Evolutionary conservation across 164 flowering plant genomes (phyloP).

Genomic region (Stephania cephalantha): DNA sequence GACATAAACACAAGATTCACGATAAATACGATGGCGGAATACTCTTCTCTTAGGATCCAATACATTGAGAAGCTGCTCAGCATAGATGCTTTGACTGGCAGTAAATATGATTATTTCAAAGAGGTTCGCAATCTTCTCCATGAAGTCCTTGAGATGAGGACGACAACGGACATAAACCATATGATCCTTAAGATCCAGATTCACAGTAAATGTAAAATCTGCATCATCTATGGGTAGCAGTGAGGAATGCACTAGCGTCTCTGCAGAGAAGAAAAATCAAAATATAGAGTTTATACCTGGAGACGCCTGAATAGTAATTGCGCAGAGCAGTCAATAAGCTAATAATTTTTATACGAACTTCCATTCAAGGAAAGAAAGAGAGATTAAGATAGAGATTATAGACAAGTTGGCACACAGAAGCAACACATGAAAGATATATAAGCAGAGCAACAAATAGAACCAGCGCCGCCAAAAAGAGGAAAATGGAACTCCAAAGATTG

Average conservation of each 20-base stretch:
- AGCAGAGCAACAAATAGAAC: background rate
- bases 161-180: slow-evolving; percentile 79
- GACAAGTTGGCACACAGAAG: background rate
- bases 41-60: slow-evolving; percentile 78
- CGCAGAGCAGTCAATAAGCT: background rate
- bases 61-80: slow-evolving; percentile 83
- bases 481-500: background rate
- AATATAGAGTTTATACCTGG: background rate
- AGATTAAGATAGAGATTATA: too few species aligned
- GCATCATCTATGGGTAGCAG: slow-evolving; percentile 76
- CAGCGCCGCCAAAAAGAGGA: background rate
- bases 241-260: slow-evolving; percentile 83
- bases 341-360: background rate
- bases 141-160: slow-evolving; percentile 64
- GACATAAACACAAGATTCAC: slow-evolving; percentile 80
- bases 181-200: slow-evolving; percentile 58
- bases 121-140: slow-evolving; percentile 67
- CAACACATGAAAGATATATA: background rate
- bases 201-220: slow-evolving; percentile 78
- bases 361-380: background rate
- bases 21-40: slow-evolving; percentile 74
- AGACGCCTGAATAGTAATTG: background rate
- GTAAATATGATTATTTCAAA: slow-evolving; percentile 90
- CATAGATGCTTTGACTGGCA: slow-evolving; percentile 93
- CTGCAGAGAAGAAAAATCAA: slow-evolving; percentile 32